Base-by-base conservation (phyloP, 2,329 filamentous ascomycete genomes). In the Oidium heveae region DNA sequence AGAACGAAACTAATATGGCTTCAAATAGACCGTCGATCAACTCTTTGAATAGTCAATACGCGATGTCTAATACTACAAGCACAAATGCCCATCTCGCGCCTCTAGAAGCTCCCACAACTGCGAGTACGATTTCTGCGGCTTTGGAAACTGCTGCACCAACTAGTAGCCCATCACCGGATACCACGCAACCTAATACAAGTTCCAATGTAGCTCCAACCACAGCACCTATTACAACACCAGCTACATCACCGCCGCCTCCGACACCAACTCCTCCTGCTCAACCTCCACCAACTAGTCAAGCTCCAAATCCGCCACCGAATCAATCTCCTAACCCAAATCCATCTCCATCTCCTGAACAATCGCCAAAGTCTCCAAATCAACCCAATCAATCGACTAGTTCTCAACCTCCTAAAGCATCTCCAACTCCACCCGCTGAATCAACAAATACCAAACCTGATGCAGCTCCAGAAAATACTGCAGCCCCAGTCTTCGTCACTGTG, bases 61-160 rank as follows among this genome's bases (percentile, higher is more conserved):
- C 57, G 16, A 62, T 62, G 54, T 57, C 59, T 33, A 64, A 62
- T 56, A 59, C 61, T 57, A 60, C 59, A 56, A 61, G 61, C 58
- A 60, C 63, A 53, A 55, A 61, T 44, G 54, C 60, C 58, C 24
- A 12, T 51, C 1, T 51, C 15, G n/a, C 32, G n/a, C 47, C 51
- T 51, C 47, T 55, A 54, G 39, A 50, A 22, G 32, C 58, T 13
- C 55, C 57, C n/a, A 51, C 58, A 55, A 56, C 61, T 57, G 56
- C 59, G 43, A 53, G 52, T 54, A 32, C 28, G 7, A 32, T 32
- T 4, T 8, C 28, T 8, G 28, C 28, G 7, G 28, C 28, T 8
- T 8, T 32, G 1, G 28, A 32, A 32, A 43, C 57, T 36, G 37
- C 54, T 46, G 22, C 56, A 56, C 20, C 59, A n/a, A 15, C 24